phyloP scores from a whole-genome alignment of 2,329 filamentous ascomycete species.

The Aspergillus calidoustus region DNA sequence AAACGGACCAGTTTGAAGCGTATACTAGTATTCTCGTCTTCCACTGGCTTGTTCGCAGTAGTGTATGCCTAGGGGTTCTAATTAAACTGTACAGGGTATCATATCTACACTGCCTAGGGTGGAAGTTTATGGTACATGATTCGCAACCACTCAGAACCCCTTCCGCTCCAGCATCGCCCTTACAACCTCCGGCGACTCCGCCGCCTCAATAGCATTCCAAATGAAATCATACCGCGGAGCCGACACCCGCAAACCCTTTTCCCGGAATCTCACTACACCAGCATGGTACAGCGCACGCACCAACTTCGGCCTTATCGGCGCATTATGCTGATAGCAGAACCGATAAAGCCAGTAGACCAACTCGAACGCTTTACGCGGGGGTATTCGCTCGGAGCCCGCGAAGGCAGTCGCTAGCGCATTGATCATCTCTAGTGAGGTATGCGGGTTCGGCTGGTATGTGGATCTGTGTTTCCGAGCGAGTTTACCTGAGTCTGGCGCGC shows the following conservation, averaged over 20 bases:
- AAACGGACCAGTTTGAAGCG: not conserved
- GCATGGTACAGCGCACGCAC: slow-evolving; percentile 56
- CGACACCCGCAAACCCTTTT: slow-evolving; percentile 41
- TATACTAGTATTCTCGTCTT: not conserved
- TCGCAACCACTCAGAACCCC: not conserved
- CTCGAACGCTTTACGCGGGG: slow-evolving; percentile 49
- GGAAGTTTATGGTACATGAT: not conserved
- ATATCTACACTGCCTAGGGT: not conserved
- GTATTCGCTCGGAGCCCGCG: slow-evolving; percentile 42
- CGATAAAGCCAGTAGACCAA: slow-evolving; percentile 53
- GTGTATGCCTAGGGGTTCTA: not conserved
- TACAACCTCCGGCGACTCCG: slow-evolving; percentile 51
- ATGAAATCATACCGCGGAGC: slow-evolving; percentile 48
- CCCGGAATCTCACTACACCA: slow-evolving; percentile 51
- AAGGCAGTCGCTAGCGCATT: slow-evolving; percentile 52
- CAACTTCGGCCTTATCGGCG: slow-evolving; percentile 49
- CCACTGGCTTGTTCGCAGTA: not conserved
- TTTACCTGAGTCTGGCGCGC: slow-evolving; percentile 28
- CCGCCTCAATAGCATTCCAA: slow-evolving; percentile 44
- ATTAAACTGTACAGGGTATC: slow-evolving; percentile 1
- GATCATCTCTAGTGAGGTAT: slow-evolving; percentile 48
- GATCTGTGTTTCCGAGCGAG: slow-evolving; percentile 29
- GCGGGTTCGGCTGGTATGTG: slow-evolving; percentile 35
- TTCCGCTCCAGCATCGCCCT: slow-evolving; percentile 13
- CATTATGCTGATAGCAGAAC: slow-evolving; percentile 48